These are phyloP conservation scores for Neurospora hispaniola DNA, from an alignment of 495 filamentous ascomycete genomes.

Conservation along the genomic window DNA sequence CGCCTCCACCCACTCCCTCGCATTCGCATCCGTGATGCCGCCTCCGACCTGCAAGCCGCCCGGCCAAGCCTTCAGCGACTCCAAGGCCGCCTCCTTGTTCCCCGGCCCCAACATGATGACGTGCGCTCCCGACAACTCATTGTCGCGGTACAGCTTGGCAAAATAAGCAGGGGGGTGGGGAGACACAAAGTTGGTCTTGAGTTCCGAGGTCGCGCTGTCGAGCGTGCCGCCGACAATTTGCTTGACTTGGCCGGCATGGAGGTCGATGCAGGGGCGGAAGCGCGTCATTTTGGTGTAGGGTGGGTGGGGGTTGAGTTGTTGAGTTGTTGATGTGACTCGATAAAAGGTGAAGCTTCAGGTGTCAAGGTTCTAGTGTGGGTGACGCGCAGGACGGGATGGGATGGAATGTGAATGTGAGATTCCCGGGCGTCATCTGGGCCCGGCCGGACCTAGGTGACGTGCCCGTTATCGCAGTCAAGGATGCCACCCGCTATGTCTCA, in stretches of 20 bases:
- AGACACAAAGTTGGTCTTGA: conserved; percentile 89
- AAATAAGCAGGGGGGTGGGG: conserved; percentile 70
- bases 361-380: background rate
- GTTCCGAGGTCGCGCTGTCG: conserved; percentile 47
- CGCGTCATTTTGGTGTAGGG: conserved; percentile 59
- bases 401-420: background rate
- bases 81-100: conserved; percentile 68
- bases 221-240: conserved; percentile 96
- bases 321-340: too few species aligned
- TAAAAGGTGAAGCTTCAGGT: background rate
- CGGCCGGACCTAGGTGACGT: too few species aligned
- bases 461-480: background rate
- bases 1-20: conserved; percentile 69
- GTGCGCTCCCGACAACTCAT: conserved; percentile 68
- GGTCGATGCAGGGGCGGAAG: conserved; percentile 93
- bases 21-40: conserved; percentile 79
- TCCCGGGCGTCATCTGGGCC: background rate
- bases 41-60: conserved; percentile 76
- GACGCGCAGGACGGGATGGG: background rate
- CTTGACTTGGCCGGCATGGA: conserved; percentile 92
- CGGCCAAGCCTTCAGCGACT: conserved; percentile 69
- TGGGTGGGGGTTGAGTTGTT: too few species aligned
- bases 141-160: conserved; percentile 63
- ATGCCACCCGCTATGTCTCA: background rate
- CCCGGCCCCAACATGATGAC: conserved; percentile 92